A percentile compares a stretch with the other conserved stretches of the same genome.
These are phyloP conservation scores for Apiotrichum porosum DNA, from an alignment of 1,284 basidiomycete genomes.

Conservation along the genomic window DNA sequence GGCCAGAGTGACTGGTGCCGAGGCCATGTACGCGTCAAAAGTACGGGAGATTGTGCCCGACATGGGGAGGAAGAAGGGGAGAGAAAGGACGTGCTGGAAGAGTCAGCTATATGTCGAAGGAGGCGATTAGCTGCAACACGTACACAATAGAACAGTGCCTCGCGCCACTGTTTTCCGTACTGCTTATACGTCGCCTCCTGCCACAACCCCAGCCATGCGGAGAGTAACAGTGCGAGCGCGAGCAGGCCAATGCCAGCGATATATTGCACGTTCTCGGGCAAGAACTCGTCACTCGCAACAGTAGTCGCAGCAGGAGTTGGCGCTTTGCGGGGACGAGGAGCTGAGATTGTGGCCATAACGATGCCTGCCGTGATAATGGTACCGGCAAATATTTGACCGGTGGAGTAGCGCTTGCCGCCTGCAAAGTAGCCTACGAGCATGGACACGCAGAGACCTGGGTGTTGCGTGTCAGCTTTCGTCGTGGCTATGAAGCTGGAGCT, in stretches of 20 bases:
- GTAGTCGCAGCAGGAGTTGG: neutral
- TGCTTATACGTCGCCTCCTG: slow-evolving; percentile 75
- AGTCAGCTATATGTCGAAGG: slow-evolving; percentile 3
- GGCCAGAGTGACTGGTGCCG: slow-evolving; percentile 34
- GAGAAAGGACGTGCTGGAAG: slow-evolving; percentile 56
- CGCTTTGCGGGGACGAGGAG: slow-evolving; percentile 39
- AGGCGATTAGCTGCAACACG: slow-evolving; percentile 4
- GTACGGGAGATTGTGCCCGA: slow-evolving; percentile 55
- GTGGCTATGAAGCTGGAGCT: slow-evolving; percentile 59
- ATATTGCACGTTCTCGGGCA: slow-evolving; percentile 53
- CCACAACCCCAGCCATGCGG: slow-evolving; percentile 74
- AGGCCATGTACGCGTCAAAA: slow-evolving; percentile 33
- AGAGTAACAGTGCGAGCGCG: slow-evolving; percentile 68
- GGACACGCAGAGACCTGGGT: slow-evolving; percentile 46
- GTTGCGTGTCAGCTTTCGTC: neutral
- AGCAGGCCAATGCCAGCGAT: slow-evolving; percentile 68
- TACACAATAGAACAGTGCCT: slow-evolving; percentile 76
- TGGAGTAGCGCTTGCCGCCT: slow-evolving; percentile 60
- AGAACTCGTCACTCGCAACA: slow-evolving; percentile 10
- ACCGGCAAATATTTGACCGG: slow-evolving; percentile 64
- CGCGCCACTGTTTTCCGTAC: slow-evolving; percentile 75
- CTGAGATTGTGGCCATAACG: slow-evolving; percentile 74
- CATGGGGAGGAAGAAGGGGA: slow-evolving; percentile 69
- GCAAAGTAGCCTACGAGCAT: slow-evolving; percentile 46
- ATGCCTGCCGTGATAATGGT: slow-evolving; percentile 76